These are phyloP conservation scores for Leucocoprinus sp. DNA, from an alignment of 768 basidiomycete species.

Conservation along the genomic window DNA sequence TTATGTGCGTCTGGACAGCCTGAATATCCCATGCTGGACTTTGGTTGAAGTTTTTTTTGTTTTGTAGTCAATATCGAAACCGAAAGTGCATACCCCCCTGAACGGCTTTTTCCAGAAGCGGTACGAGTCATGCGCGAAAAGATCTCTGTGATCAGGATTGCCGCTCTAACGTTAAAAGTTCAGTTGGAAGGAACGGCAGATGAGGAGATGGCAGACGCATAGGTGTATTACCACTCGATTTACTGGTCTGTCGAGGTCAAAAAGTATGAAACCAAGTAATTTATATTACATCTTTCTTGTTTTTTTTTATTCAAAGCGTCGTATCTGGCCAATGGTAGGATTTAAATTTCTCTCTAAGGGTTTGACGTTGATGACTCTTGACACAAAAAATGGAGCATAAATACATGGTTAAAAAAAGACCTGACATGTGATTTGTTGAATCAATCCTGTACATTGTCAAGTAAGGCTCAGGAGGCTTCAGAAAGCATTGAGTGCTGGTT, in stretches of 20 bases:
- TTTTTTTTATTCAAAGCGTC: no score
- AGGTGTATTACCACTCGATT: constrained; percentile 1
- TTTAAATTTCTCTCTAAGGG: no score
- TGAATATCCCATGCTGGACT: neutral
- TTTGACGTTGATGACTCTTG: no score
- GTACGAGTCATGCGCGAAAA: constrained; percentile 79
- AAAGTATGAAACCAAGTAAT: neutral
- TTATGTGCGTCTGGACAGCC: constrained; percentile 53
- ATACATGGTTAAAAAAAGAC: no score
- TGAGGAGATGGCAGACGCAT: constrained; percentile 44
- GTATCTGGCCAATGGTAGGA: no score
- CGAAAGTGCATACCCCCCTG: constrained; percentile 80
- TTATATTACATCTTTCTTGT: no score
- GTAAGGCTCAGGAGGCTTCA: no score
- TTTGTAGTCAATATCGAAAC: constrained; percentile 79
- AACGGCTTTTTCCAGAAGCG: constrained; percentile 74
- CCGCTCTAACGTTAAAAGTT: constrained; percentile 49
- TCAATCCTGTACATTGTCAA: no score
- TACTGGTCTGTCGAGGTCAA: no score
- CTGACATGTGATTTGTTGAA: no score
- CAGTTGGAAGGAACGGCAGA: constrained; percentile 33
- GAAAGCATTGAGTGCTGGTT: no score
- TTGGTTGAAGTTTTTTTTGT: neutral
- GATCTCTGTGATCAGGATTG: constrained; percentile 48
- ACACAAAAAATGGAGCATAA: neutral